phyloP scores from a whole-genome alignment of 2,329 filamentous ascomycete species.

The Zymoseptoria tritici region DNA sequence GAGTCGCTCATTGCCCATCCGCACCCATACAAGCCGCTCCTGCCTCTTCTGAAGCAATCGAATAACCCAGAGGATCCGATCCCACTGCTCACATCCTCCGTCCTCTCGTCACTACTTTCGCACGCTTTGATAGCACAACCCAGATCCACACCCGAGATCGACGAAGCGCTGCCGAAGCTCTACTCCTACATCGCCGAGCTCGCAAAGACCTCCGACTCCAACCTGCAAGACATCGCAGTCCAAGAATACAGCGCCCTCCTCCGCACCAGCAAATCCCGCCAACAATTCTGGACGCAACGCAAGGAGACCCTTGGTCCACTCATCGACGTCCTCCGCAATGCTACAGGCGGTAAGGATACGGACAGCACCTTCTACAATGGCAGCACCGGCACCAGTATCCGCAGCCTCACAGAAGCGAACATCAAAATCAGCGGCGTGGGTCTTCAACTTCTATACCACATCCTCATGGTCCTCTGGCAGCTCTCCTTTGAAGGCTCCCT shows the following conservation, averaged over 20 bases:
- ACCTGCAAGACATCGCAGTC: constrained; percentile 90
- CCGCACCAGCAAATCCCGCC: constrained; percentile 63
- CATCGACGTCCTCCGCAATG: constrained; percentile 67
- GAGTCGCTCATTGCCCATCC: constrained; percentile 67
- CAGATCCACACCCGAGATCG: constrained; percentile 53
- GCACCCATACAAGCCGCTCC: constrained; percentile 67
- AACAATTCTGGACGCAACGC: constrained; percentile 85
- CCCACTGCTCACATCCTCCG: constrained; percentile 80
- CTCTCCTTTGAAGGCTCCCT: constrained; percentile 75
- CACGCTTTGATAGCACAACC: constrained; percentile 54
- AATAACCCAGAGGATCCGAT: constrained; percentile 78
- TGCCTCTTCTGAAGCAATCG: constrained; percentile 76
- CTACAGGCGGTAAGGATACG: constrained; percentile 65
- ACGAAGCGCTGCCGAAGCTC: constrained; percentile 70
- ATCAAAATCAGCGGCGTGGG: constrained; percentile 68
- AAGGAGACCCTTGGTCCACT: constrained; percentile 77
- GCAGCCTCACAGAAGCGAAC: constrained; percentile 56
- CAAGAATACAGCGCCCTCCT: constrained; percentile 83
- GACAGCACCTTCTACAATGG: constrained; percentile 53
- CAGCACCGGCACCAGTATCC: constrained; percentile 26
- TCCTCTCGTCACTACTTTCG: constrained; percentile 72
- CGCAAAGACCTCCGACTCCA: constrained; percentile 76
- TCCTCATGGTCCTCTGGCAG: constrained; percentile 91
- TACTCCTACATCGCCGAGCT: constrained; percentile 80
- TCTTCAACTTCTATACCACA: constrained; percentile 87